Conservation (phyloP, 371 early-diverging fungal genomes). For the Blakeslea trispora region DNA sequence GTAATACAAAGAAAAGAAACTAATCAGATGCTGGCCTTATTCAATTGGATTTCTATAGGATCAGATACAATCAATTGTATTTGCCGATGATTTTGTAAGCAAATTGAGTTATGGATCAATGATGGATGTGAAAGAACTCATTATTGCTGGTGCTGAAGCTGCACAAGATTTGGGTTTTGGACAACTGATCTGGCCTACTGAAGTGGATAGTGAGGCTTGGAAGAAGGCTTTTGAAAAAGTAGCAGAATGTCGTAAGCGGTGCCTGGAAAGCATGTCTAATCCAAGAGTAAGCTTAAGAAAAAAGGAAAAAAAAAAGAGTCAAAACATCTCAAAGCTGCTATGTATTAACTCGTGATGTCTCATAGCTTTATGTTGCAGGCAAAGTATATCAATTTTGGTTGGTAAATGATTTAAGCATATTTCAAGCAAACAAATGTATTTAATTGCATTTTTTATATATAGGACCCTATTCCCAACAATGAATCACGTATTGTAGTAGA, state of each 20-base stretch:
- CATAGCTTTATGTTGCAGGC: constrained; percentile 44
- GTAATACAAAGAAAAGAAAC: no score
- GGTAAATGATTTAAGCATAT: constrained; percentile 6
- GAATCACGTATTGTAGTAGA: constrained; percentile 43
- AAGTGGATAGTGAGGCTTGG: constrained; percentile 29
- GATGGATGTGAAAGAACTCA: constrained; percentile 47
- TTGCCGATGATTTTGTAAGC: constrained; percentile 48
- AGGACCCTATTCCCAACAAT: constrained; percentile 38
- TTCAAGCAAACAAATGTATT: not conserved
- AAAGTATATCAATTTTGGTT: constrained; percentile 47
- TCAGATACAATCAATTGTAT: constrained; percentile 41
- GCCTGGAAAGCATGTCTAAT: constrained; percentile 32
- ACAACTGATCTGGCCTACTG: constrained; percentile 28
- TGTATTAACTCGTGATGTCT: not conserved
- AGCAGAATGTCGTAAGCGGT: constrained; percentile 29
- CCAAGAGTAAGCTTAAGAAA: constrained; percentile 31
- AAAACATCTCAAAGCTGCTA: no score
- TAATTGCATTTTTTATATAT: not conserved
- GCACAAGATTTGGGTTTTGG: constrained; percentile 32
- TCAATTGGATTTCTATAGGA: no score
- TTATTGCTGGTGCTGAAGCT: constrained; percentile 43
- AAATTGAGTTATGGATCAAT: constrained; percentile 48
- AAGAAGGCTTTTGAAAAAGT: constrained; percentile 34
- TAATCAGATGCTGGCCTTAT: no score
- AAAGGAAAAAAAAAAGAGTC: no score